Conservation (phyloP, 2,329 filamentous ascomycete genomes). For the Dactylellina cionopaga region DNA sequence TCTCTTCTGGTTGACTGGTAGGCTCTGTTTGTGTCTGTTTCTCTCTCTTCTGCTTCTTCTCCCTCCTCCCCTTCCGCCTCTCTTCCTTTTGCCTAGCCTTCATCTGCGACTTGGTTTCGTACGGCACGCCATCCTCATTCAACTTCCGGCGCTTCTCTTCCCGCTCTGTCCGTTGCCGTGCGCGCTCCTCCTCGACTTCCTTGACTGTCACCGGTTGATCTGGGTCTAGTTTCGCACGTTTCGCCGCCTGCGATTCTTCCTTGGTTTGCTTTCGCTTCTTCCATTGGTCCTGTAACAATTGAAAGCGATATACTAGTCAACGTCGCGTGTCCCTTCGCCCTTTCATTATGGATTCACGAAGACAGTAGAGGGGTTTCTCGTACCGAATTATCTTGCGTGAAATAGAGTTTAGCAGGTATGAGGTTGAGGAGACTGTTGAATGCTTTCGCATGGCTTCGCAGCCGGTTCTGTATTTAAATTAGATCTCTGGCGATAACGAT, state of each 20-base stretch:
- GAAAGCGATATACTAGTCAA: slow-evolving; percentile 47
- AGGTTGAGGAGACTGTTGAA: slow-evolving; percentile 88
- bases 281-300: slow-evolving; percentile 84
- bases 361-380: slow-evolving; percentile 60
- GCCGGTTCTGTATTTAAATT: slow-evolving; percentile 51
- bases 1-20: not conserved
- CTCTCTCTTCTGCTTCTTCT: slow-evolving; percentile 28
- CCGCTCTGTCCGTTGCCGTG: slow-evolving; percentile 79
- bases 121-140: slow-evolving; percentile 61
- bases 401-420: slow-evolving; percentile 90
- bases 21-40: slow-evolving; percentile 11
- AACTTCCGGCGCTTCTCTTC: slow-evolving; percentile 61
- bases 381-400: slow-evolving; percentile 85
- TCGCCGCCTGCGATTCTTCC: slow-evolving; percentile 81
- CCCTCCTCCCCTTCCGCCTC: slow-evolving; percentile 32
- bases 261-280: slow-evolving; percentile 95
- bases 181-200: slow-evolving; percentile 91
- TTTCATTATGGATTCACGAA: too few relatives aligned
- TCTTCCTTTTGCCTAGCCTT: slow-evolving; percentile 64
- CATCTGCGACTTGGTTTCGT: slow-evolving; percentile 64
- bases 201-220: slow-evolving; percentile 85
- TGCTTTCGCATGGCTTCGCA: slow-evolving; percentile 67
- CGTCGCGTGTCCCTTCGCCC: too few relatives aligned
- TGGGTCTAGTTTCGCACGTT: slow-evolving; percentile 88
- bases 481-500: not conserved